These are phyloP conservation scores for Ascochyta pisi DNA, from an alignment of 2,329 filamentous ascomycete genomes.

Conservation along the genomic window DNA sequence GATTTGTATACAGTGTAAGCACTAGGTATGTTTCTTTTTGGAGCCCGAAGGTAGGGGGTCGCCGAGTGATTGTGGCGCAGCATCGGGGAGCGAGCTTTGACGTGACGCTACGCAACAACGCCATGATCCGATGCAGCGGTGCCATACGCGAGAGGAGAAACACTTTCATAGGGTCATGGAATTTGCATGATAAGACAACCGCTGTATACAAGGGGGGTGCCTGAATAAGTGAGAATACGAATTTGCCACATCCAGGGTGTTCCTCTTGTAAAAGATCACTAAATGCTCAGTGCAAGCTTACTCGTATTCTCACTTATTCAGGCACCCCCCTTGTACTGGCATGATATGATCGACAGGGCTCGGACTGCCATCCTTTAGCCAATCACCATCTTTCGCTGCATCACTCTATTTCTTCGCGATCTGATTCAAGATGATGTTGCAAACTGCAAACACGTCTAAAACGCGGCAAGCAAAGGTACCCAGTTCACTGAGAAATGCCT, in stretches of 20 bases:
- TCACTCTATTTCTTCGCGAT: background rate
- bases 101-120: background rate
- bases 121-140: background rate
- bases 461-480: background rate
- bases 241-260: too few species aligned
- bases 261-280: too few species aligned
- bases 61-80: constrained; percentile 4
- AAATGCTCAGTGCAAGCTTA: too few species aligned
- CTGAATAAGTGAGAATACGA: too few species aligned
- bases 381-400: constrained; percentile 1
- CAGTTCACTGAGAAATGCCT: background rate
- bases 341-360: background rate
- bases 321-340: too few species aligned
- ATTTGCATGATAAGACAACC: background rate
- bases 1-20: background rate
- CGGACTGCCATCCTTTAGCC: background rate
- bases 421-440: constrained; percentile 4
- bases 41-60: background rate
- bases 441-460: constrained; percentile 1
- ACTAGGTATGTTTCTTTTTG: background rate
- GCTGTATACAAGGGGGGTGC: too few species aligned
- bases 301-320: too few species aligned
- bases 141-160: background rate
- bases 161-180: background rate
- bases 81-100: background rate